phyloP scores from a whole-genome alignment of 202 grass and related monocot genomes.

The Dendrocalamus latiflorus region DNA sequence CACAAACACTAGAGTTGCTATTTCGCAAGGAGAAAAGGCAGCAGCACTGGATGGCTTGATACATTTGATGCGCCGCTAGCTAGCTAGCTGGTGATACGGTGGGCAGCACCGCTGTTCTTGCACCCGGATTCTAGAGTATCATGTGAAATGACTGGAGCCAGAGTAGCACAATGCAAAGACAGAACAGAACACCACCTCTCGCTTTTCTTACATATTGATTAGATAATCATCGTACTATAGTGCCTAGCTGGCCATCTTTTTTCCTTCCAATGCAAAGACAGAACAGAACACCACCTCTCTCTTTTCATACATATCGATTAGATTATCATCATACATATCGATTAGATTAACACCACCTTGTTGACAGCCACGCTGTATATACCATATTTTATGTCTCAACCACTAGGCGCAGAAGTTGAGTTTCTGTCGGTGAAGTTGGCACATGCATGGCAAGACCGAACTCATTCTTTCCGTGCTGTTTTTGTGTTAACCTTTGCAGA shows the following conservation, averaged over 20 bases:
- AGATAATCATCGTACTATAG: not conserved
- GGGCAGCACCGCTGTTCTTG: too few relatives aligned
- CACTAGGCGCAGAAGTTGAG: not conserved
- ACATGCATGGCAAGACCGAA: not conserved
- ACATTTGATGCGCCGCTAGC: slow-evolving; percentile 8
- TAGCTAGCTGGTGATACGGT: too few relatives aligned
- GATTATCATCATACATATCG: too few relatives aligned
- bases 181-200: not conserved
- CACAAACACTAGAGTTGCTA: not conserved
- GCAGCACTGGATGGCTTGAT: too few relatives aligned
- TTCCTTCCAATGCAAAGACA: too few relatives aligned
- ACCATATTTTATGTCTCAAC: not conserved
- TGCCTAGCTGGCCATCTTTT: slow-evolving; percentile 6
- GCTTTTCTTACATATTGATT: not conserved
- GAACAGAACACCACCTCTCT: too few relatives aligned
- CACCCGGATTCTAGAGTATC: not conserved
- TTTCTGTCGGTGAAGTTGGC: slow-evolving; percentile 29
- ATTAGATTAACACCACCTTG: slow-evolving; percentile 11
- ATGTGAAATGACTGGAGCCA: not conserved
- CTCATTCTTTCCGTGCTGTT: slow-evolving; percentile 35
- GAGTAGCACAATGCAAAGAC: not conserved
- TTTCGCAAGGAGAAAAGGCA: too few relatives aligned
- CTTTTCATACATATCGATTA: too few relatives aligned
- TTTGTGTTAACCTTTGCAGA: slow-evolving; percentile 32
- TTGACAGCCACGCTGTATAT: slow-evolving; percentile 1